These are phyloP conservation scores for Fragosphaeria purpurea DNA, from an alignment of 2,329 filamentous ascomycete species.

Conservation along the genomic window DNA sequence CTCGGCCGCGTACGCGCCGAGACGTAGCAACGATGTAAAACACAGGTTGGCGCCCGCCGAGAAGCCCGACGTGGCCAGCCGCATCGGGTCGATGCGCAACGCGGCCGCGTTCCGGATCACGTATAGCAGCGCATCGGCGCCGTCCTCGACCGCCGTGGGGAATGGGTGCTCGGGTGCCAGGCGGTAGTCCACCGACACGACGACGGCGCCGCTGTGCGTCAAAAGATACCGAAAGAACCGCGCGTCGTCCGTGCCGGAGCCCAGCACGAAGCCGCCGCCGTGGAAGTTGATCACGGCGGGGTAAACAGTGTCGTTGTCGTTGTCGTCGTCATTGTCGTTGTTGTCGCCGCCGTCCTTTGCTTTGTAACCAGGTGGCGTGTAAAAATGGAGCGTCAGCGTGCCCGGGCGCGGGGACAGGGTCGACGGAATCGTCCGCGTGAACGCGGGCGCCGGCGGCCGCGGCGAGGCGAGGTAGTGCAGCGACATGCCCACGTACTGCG, in stretches of 20 bases:
- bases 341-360: slow-evolving; percentile 3
- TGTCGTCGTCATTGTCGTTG: slow-evolving; percentile 1
- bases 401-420: slow-evolving; percentile 23
- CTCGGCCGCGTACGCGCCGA: slow-evolving; percentile 20
- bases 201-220: slow-evolving; percentile 38
- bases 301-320: slow-evolving; percentile 13
- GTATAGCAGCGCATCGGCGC: slow-evolving; percentile 53
- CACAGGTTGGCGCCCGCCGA: slow-evolving; percentile 51
- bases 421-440: slow-evolving; percentile 44
- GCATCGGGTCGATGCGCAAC: slow-evolving; percentile 45
- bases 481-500: slow-evolving; percentile 61
- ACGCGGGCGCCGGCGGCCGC: slow-evolving; percentile 49
- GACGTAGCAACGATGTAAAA: slow-evolving; percentile 30
- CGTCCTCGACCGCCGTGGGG: slow-evolving; percentile 55
- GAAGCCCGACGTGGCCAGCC: slow-evolving; percentile 52
- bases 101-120: slow-evolving; percentile 45
- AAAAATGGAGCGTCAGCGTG: slow-evolving; percentile 31
- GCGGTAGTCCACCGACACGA: slow-evolving; percentile 59
- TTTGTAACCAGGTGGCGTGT: slow-evolving; percentile 29
- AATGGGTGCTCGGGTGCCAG: slow-evolving; percentile 56
- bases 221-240: slow-evolving; percentile 48
- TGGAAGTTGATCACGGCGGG: slow-evolving; percentile 57
- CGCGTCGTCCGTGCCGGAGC: slow-evolving; percentile 52
- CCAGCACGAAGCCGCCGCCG: slow-evolving; percentile 57
- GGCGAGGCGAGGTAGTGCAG: slow-evolving; percentile 54